Conservation (phyloP, 1,139 yeast species). For the Scheffersomyces cryptocercus region DNA sequence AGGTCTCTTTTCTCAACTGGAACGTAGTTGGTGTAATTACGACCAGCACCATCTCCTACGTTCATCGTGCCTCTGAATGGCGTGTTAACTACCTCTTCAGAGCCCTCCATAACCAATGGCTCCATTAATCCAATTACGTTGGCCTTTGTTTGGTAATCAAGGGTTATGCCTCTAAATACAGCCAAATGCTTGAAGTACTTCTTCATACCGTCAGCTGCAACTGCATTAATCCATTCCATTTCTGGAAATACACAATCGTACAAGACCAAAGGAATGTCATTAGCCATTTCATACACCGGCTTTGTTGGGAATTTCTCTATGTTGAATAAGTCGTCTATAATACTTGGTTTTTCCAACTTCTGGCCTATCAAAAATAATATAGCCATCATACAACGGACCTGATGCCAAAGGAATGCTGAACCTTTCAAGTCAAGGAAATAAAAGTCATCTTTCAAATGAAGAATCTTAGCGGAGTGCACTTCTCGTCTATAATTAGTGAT, state of each 20-base stretch:
- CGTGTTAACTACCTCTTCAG: slow-evolving; percentile 14
- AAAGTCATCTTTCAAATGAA: slow-evolving; percentile 42
- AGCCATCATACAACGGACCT: slow-evolving; percentile 94
- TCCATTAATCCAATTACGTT: slow-evolving; percentile 34
- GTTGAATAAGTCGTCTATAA: slow-evolving; percentile 63
- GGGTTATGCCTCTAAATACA: slow-evolving; percentile 28
- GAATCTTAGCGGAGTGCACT: slow-evolving; percentile 54
- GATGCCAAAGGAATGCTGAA: slow-evolving; percentile 96
- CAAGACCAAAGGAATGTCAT: slow-evolving; percentile 84
- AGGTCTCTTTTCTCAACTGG: slow-evolving; percentile 60
- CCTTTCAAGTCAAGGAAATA: slow-evolving; percentile 82
- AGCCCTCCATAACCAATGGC: slow-evolving; percentile 20
- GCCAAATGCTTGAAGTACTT: slow-evolving; percentile 26
- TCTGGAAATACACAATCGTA: slow-evolving; percentile 80
- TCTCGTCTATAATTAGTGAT: slow-evolving; percentile 71
- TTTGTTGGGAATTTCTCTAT: slow-evolving; percentile 59
- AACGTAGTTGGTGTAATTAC: slow-evolving; percentile 54
- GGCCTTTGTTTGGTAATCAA: slow-evolving; percentile 40
- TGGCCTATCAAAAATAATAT: slow-evolving; percentile 81
- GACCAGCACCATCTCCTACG: slow-evolving; percentile 73
- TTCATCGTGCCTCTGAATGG: slow-evolving; percentile 44
- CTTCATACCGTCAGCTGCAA: slow-evolving; percentile 14
- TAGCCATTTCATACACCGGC: slow-evolving; percentile 88
- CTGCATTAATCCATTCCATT: slow-evolving; percentile 61
- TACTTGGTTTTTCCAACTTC: slow-evolving; percentile 58